Evolutionary conservation across 2,329 filamentous ascomycete species (phyloP), one percentile per base, ranked within the genome.

Genomic region (Xylaria polymorpha): DNA sequence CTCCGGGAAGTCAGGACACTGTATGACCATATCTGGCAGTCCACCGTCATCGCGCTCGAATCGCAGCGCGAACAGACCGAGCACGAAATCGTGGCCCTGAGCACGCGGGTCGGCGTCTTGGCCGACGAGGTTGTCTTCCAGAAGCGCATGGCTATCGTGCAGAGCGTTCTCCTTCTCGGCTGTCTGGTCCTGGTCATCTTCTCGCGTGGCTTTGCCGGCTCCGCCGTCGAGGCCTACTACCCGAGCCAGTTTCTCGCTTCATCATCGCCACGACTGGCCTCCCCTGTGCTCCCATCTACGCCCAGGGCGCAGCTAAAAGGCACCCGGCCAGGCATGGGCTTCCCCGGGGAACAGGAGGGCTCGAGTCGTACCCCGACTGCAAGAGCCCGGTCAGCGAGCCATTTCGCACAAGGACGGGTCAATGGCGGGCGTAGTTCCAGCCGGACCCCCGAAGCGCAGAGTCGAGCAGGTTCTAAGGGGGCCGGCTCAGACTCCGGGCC

Each of bases 11-110:
- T 96, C 71, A 88, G 93, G 61, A 89, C 91, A 67, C 92, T 98
- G 79, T 98, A 98, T 79, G 95, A 98, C 77, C 93, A 98, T 77
- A 90, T 98, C 14, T 98, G 95, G 94, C 94, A 97, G 80, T 95
- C 92, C 22, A 98, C 97, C 12, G 91, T 98, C 25, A 91, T 97
- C 64, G 94, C 97, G 37, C 88, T 98, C 15, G 94, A 98, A 78
- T 91, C 90, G 50, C 95, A 98, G 79, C 90, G 94, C 50, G 92
- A 97, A 77, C 91, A 94, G 74, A 93, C 93, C 18, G 90, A 94
- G 76, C 87, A 90, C 64, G 94, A 98, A 77, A 91, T 97, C 69
- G 85, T 94, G 50, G 94, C 94, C 3, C 86, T 98, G 62, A 93
- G 91, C 75, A 84, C 90, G 9, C 88, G 96, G 29, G 87, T 99